These are phyloP conservation scores for Pouteria campechiana DNA, from an alignment of 179 eudicot species.

Conservation along the genomic window DNA sequence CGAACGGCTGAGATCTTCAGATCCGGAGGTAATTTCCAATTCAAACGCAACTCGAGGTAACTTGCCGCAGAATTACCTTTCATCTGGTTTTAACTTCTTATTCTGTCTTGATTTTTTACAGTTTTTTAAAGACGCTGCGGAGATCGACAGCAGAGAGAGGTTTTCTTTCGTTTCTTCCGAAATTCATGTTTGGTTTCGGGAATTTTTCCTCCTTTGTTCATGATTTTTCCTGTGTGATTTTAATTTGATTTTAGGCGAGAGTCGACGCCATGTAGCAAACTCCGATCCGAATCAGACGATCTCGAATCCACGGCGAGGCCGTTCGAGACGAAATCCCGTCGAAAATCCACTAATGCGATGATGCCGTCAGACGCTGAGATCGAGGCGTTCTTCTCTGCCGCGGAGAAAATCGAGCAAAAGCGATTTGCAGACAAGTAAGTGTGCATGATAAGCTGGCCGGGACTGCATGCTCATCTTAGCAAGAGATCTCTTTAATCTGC, in stretches of 20 bases:
- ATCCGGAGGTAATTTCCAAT: slow-evolving; percentile 29
- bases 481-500: too few species aligned
- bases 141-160: too few species aligned
- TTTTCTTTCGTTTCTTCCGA: not conserved
- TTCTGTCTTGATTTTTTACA: not conserved
- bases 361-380: slow-evolving; percentile 32
- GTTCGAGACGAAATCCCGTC: not conserved
- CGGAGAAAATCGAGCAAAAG: slow-evolving; percentile 32
- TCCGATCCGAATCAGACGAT: slow-evolving; percentile 8
- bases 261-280: slow-evolving; percentile 11
- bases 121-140: not conserved
- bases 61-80: not conserved
- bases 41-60: not conserved
- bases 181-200: not conserved
- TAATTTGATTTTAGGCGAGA: slow-evolving; percentile 20
- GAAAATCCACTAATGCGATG: not conserved
- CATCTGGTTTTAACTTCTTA: not conserved
- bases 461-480: slow-evolving; percentile 1
- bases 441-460: slow-evolving; percentile 3
- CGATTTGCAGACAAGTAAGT: slow-evolving; percentile 42
- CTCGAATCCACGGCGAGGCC: slow-evolving; percentile 6
- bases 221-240: not conserved
- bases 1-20: slow-evolving; percentile 7
- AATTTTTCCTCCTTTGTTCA: not conserved
- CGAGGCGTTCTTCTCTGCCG: slow-evolving; percentile 41